A percentile compares a stretch with the other conserved stretches of the same genome.
Evolutionary conservation across 148 eudicot genomes (phyloP).

Genomic region (Chenopodium quinoa): DNA sequence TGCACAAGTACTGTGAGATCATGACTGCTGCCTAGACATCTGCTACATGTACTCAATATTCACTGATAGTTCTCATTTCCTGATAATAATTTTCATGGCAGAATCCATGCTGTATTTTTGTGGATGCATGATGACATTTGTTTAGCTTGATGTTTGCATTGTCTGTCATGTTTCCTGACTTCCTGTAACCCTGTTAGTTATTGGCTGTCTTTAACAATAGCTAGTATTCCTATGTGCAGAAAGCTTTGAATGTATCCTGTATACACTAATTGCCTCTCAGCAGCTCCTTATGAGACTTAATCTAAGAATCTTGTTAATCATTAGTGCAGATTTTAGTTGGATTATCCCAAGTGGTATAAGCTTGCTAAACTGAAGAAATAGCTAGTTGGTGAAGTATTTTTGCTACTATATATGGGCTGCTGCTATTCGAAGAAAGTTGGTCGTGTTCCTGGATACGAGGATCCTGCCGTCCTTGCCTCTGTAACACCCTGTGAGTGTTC

Average conservation of each 20-base stretch:
- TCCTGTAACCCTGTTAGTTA: not conserved
- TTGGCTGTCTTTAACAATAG: not conserved
- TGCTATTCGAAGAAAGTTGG: constrained; percentile 48
- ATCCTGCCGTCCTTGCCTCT: constrained; percentile 69
- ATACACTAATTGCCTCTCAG: not conserved
- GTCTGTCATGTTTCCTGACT: not conserved
- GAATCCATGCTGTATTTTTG: not conserved
- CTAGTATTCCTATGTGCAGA: not conserved
- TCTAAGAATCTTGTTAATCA: not conserved
- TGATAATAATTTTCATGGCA: not conserved
- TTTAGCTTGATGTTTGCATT: not conserved
- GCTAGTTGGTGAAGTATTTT: constrained; percentile 17
- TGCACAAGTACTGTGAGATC: not conserved
- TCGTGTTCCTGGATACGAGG: constrained; percentile 76
- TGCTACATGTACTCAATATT: not conserved
- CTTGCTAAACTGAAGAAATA: constrained; percentile 7
- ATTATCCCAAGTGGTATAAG: constrained; percentile 16
- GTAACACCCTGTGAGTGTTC: constrained; percentile 81
- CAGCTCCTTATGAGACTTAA: not conserved
- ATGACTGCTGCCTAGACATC: not conserved
- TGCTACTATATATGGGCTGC: constrained; percentile 67
- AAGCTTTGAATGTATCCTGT: not conserved
- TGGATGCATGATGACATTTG: not conserved
- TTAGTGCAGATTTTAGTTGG: constrained; percentile 12
- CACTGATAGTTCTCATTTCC: not conserved